Evolutionary conservation across 1,139 yeast genomes (phyloP).

Genomic region (Yamadazyma epiphylla): DNA sequence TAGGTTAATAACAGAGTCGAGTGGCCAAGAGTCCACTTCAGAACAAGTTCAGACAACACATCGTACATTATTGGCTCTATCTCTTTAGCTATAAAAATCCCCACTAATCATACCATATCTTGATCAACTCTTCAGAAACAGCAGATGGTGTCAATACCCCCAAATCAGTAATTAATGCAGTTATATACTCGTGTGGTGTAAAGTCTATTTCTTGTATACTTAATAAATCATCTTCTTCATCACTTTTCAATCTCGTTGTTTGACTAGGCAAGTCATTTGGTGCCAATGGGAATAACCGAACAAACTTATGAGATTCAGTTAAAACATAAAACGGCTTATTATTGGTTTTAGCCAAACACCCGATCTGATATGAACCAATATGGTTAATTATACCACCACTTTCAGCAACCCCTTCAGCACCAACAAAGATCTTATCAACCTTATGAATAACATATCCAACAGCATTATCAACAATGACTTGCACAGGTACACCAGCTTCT

Average conservation of each 20-base stretch:
- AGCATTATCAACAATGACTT: slow-evolving; percentile 86
- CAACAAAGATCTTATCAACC: slow-evolving; percentile 90
- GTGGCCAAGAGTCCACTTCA: too few relatives aligned
- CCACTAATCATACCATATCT: slow-evolving; percentile 87
- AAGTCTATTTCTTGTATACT: slow-evolving; percentile 65
- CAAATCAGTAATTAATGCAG: slow-evolving; percentile 92
- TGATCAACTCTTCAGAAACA: slow-evolving; percentile 93
- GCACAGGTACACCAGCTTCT: slow-evolving; percentile 83
- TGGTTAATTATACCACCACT: slow-evolving; percentile 97
- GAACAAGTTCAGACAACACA: too few relatives aligned
- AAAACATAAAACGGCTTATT: slow-evolving; percentile 93
- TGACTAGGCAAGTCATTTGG: slow-evolving; percentile 86
- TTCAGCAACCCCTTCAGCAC: slow-evolving; percentile 99
- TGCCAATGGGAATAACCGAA: slow-evolving; percentile 89
- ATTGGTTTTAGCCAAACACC: slow-evolving; percentile 86
- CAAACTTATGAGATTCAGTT: slow-evolving; percentile 94
- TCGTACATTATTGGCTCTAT: too few relatives aligned
- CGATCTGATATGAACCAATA: slow-evolving; percentile 92
- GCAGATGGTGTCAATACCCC: slow-evolving; percentile 98
- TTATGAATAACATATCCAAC: slow-evolving; percentile 91
- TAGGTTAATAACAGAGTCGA: too few relatives aligned
- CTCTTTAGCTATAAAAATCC: too few relatives aligned
- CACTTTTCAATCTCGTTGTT: slow-evolving; percentile 9
- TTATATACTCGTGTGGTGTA: slow-evolving; percentile 93
- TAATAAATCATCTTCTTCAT: slow-evolving; percentile 26